phyloP scores from a whole-genome alignment of 2,329 filamentous ascomycete species.

The Colletotrichum sp. region DNA sequence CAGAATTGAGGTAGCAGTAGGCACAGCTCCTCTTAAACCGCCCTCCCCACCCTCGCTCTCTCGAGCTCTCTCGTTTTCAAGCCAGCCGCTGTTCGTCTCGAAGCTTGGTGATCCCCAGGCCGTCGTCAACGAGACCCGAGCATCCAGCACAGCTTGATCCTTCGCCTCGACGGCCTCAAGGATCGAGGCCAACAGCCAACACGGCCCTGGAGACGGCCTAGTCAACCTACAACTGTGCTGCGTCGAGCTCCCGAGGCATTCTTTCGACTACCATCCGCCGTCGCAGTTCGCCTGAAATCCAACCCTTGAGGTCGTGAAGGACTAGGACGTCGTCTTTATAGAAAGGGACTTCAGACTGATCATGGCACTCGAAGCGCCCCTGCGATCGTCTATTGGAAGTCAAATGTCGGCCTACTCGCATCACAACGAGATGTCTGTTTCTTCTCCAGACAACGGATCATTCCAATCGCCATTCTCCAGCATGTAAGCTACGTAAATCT shows the following conservation, averaged over 20 bases:
- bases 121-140: conserved; percentile 24
- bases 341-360: conserved; percentile 5
- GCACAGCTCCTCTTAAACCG: conserved; percentile 35
- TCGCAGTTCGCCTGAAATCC: not conserved
- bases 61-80: conserved; percentile 20
- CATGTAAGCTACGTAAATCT: conserved; percentile 47
- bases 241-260: conserved; percentile 27
- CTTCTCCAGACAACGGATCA: conserved; percentile 57
- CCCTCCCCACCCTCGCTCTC: conserved; percentile 31
- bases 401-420: conserved; percentile 59
- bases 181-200: conserved; percentile 5
- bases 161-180: conserved; percentile 10
- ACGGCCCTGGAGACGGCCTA: not conserved
- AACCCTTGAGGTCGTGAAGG: not conserved
- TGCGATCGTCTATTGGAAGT: conserved; percentile 67
- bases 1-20: conserved; percentile 15
- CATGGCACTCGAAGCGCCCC: conserved; percentile 68
- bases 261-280: conserved; percentile 13
- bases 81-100: conserved; percentile 25
- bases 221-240: conserved; percentile 11
- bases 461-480: conserved; percentile 53
- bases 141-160: conserved; percentile 21
- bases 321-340: not conserved
- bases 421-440: conserved; percentile 58
- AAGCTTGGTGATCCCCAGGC: conserved; percentile 27